phyloP scores from a whole-genome alignment of 2,329 filamentous ascomycete species.

The Colletotrichum paranaense region DNA sequence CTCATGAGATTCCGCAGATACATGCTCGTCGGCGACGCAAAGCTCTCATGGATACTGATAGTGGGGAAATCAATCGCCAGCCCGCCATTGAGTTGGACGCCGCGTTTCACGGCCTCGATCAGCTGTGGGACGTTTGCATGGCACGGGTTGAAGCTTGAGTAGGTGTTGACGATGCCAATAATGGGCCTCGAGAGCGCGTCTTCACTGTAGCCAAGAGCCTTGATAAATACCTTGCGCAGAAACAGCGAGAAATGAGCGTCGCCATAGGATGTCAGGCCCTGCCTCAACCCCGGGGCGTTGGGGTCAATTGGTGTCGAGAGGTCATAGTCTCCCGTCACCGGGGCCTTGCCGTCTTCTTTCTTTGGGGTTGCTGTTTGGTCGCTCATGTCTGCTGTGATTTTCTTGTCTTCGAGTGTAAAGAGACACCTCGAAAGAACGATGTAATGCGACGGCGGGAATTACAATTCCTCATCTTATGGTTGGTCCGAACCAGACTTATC shows the following conservation, averaged over 20 bases:
- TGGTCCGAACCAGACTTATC: slow-evolving; percentile 16
- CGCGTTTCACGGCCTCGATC: slow-evolving; percentile 76
- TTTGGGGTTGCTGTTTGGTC: not conserved
- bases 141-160: slow-evolving; percentile 79
- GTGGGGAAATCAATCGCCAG: slow-evolving; percentile 80
- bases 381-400: not conserved
- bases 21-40: slow-evolving; percentile 79
- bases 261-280: slow-evolving; percentile 75
- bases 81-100: slow-evolving; percentile 74
- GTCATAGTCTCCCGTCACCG: slow-evolving; percentile 67
- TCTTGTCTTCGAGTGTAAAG: not conserved
- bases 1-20: slow-evolving; percentile 80
- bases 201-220: slow-evolving; percentile 79
- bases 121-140: slow-evolving; percentile 79
- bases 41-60: slow-evolving; percentile 77
- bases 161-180: slow-evolving; percentile 80
- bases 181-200: slow-evolving; percentile 77
- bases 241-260: slow-evolving; percentile 82
- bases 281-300: slow-evolving; percentile 65
- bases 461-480: slow-evolving; percentile 25
- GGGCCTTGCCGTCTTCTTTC: slow-evolving; percentile 13
- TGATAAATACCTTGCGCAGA: slow-evolving; percentile 81
- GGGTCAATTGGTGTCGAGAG: slow-evolving; percentile 63
- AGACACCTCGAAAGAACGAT: not conserved
- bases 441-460: not conserved